Evolutionary conservation across 768 basidiomycete species (phyloP), one percentile per base, ranked within the genome.

Genomic region (Punctularia strigosozonata): DNA sequence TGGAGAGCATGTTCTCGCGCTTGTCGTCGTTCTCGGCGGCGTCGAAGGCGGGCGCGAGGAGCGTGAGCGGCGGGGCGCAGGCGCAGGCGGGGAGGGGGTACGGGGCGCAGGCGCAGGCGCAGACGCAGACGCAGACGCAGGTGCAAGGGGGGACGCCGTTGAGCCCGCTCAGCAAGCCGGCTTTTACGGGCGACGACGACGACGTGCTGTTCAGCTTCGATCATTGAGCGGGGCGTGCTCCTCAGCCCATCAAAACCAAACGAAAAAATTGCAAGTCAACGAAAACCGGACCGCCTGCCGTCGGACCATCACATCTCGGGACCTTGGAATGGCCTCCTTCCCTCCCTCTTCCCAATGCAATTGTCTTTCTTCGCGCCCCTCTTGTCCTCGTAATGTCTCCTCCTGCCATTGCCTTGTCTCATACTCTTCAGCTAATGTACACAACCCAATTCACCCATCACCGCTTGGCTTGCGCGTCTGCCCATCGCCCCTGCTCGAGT

Each of bases 141-240:
- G n/a, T n/a, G n/a, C n/a, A 52, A 43, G 43, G 53, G 31, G 41
- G 50, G 18, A 59, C 60, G 20, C 61, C 69, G 31, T 53, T 69
- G 49, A 80, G 79, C 51, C 79, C 79, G 38, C 59, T 81, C 41
- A 73, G 75, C 48, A 62, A 72, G 39, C 75, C 78, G 3, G 71
- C 75, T 31, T 58, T 68, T 23, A 73, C 68, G n/a, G 63, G 63
- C 24, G 73, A 66, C 41, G 67, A 80, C 43, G 79, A 80, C 52
- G 81, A 80, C 50, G 70, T 68, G 44, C 55, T 85, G 52, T 86
- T 86, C 54, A 65, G 64, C 49, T 77, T 84, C 75, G 81, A 84
- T 45, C 63, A 63, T 38, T 68, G 36, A 48, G 40, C 17, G 30
- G 31, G 28, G 31, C 10, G 13, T 15, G n/a, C n/a, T n/a, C n/a